These are phyloP conservation scores for Podospora tetraspora DNA, from an alignment of 495 filamentous ascomycete species.

Conservation along the genomic window DNA sequence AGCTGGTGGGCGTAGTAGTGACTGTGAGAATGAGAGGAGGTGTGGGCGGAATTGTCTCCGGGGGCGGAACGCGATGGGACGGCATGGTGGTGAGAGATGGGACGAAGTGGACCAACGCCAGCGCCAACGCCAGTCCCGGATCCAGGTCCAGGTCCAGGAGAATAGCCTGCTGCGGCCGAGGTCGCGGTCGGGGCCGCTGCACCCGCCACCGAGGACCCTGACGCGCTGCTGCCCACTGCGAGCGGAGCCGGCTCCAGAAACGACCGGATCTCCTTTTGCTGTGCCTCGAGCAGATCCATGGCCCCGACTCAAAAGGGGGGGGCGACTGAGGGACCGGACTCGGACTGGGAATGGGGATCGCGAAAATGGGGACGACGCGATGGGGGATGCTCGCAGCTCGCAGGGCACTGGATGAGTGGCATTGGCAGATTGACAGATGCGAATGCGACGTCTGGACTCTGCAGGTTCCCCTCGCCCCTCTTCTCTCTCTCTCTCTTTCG, in stretches of 20 bases:
- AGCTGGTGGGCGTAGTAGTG: constrained; percentile 3
- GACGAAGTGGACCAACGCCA: constrained; percentile 14
- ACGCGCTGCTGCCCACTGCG: constrained; percentile 12
- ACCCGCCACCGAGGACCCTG: constrained; percentile 8
- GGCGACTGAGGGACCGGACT: not conserved
- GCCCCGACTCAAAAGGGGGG: not conserved
- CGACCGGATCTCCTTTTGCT: constrained; percentile 51
- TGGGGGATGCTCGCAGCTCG: too few species aligned
- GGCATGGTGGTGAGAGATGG: constrained; percentile 10
- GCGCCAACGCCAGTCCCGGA: not conserved
- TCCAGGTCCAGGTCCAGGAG: not conserved
- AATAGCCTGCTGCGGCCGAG: constrained; percentile 2
- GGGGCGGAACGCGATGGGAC: constrained; percentile 28
- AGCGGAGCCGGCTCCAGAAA: constrained; percentile 32
- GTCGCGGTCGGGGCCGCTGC: not conserved
- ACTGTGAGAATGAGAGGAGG: not conserved
- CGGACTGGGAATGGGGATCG: too few species aligned
- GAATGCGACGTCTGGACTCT: too few species aligned
- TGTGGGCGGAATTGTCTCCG: constrained; percentile 37
- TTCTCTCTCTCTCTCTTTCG: not conserved
- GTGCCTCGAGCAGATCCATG: constrained; percentile 52
- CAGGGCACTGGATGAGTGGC: too few species aligned
- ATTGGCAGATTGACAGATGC: not conserved
- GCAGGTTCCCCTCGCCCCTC: not conserved
- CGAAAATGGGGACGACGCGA: not conserved